Evolutionary conservation across 2,329 filamentous ascomycete genomes (phyloP).

Genomic region (Colletotrichum brevisporum): DNA sequence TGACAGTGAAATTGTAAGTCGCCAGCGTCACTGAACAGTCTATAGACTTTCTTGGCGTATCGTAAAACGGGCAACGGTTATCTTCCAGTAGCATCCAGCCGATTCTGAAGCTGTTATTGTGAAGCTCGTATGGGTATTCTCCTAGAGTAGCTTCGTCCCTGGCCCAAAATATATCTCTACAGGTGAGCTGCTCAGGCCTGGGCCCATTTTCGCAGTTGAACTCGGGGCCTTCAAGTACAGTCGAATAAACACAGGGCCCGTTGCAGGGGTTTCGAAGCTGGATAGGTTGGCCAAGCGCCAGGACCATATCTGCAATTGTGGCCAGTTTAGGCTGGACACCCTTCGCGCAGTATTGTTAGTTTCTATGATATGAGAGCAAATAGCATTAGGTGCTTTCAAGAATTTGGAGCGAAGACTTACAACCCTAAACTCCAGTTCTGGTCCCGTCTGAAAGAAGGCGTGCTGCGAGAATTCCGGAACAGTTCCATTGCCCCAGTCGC

Average conservation of each 20-base stretch:
- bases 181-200: neutral
- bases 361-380: too few relatives aligned
- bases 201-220: neutral
- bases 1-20: constrained; percentile 4
- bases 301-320: neutral
- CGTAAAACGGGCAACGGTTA: neutral
- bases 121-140: neutral
- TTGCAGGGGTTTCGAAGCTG: constrained; percentile 6
- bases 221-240: neutral
- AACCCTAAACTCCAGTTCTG: neutral
- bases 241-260: constrained; percentile 9
- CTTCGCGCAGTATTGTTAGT: neutral
- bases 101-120: constrained; percentile 9
- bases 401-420: neutral
- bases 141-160: neutral
- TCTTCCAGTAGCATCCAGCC: neutral
- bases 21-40: constrained; percentile 9
- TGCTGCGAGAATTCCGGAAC: neutral
- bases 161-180: neutral
- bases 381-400: neutral
- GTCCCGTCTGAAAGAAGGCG: neutral
- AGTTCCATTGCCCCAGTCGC: constrained; percentile 10
- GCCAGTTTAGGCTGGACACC: neutral
- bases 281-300: constrained; percentile 8
- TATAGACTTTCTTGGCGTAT: neutral